phyloP scores from a whole-genome alignment of 306 rosid species.

The Erythrophleum fordii region DNA sequence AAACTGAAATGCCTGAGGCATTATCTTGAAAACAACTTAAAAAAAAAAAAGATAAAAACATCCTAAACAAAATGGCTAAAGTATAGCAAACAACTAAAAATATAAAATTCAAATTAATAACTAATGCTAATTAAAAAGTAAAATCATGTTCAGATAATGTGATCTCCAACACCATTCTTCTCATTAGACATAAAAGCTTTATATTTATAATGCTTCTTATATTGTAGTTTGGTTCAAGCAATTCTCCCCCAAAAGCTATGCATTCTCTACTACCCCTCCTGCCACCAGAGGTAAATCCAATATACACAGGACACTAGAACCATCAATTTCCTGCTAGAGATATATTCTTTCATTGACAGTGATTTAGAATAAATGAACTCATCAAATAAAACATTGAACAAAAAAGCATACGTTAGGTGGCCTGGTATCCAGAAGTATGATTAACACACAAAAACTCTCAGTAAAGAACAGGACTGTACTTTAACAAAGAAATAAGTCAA shows the following conservation, averaged over 20 bases:
- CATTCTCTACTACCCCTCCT: neutral
- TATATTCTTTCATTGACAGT: neutral
- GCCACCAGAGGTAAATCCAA: neutral
- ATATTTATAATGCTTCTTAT: neutral
- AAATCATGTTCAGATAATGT: neutral
- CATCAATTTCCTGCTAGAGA: neutral
- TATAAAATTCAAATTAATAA: neutral
- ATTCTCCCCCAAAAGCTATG: neutral
- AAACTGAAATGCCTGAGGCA: neutral
- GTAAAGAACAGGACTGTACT: slow-evolving; percentile 21
- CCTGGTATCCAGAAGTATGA: neutral
- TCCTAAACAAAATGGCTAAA: neutral
- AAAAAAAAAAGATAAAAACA: neutral
- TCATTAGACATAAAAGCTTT: neutral
- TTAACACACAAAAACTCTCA: slow-evolving; percentile 5
- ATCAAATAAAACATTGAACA: neutral
- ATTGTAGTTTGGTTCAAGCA: neutral
- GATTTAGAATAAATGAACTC: neutral
- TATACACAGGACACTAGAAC: neutral
- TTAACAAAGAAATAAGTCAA: slow-evolving; percentile 11
- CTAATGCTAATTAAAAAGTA: neutral
- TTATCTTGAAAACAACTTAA: neutral
- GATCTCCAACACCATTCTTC: neutral
- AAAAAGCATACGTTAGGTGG: neutral
- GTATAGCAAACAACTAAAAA: neutral